Base-by-base conservation (phyloP, 306 rosid genomes). In the Sicyos edulis region DNA sequence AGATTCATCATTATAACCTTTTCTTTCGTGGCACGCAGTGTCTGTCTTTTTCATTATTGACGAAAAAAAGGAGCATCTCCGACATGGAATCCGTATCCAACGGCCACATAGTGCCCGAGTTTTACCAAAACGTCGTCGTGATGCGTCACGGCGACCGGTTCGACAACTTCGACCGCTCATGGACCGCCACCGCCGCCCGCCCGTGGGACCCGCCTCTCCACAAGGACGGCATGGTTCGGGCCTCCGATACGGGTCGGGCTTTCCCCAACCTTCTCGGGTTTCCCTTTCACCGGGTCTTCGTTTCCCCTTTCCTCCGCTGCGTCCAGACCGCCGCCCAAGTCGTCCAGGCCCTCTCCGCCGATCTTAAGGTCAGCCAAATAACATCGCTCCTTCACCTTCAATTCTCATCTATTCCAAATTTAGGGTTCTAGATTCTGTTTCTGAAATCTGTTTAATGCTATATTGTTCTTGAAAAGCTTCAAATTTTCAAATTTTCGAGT, bases 91-190 rank as follows among this genome's bases (percentile, higher is more conserved):
- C 63, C 65, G 21, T 59, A 69, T 6, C 51, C 6, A 34, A 44
- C 76, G 56, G 45, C 52, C 13, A 19, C 11, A 19, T 22, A 52
- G 17, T 8, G 64, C 82, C 11, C 70, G 71, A 70, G 16, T 77
- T 54, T 21, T 74, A 82, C 87, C 98, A 93, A 8, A 78, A 85
- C 86, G 85, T 93, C 72, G 79, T 93, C 82, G 90, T 90, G 65
- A 86, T 93, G 95, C 85, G 98, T 56, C 98, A 93, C 86, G 98
- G 98, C 19, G 96, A 93, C 22, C 97, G 98, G 55, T 73, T 85
- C 55, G 98, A 92, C 75, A 74, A 79, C 81, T 72, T 83, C 79
- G 96, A 82, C 3, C 85, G 83, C 0, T 8, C 15, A 6, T 92
- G 98, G 98, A 64, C 79, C 1, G 5, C 77, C 22, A 79, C 45